These are phyloP conservation scores for Piper longum DNA, from an alignment of 164 flowering plant genomes.

Conservation along the genomic window DNA sequence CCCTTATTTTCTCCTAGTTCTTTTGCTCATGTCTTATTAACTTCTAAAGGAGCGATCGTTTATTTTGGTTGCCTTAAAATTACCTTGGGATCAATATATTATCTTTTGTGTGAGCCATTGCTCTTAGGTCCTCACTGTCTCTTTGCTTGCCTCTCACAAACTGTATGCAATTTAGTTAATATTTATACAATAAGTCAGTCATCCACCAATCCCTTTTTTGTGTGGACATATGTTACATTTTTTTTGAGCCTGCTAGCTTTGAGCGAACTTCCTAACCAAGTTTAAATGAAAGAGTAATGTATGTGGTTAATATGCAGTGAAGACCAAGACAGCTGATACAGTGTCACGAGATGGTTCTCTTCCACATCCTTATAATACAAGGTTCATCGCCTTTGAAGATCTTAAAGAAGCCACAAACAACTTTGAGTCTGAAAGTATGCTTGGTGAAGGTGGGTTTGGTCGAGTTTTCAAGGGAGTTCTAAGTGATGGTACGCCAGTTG, in stretches of 20 bases:
- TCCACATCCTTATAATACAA: slow-evolving; percentile 79
- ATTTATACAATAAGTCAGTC: too few species aligned
- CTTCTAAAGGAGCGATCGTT: too few species aligned
- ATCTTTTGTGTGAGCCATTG: too few species aligned
- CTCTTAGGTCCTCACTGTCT: too few species aligned
- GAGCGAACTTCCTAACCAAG: neutral
- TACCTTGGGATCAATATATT: too few species aligned
- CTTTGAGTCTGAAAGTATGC: slow-evolving; percentile 67
- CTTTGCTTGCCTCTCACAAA: too few species aligned
- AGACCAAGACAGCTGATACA: slow-evolving; percentile 33
- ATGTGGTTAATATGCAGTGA: slow-evolving; percentile 24
- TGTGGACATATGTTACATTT: too few species aligned
- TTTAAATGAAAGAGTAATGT: neutral
- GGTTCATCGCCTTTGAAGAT: slow-evolving; percentile 82
- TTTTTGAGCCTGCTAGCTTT: neutral
- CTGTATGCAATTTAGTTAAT: too few species aligned
- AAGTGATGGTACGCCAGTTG: slow-evolving; percentile 90
- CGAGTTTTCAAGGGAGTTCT: slow-evolving; percentile 84
- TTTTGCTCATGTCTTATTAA: too few species aligned
- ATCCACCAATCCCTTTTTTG: too few species aligned
- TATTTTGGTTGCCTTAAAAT: too few species aligned
- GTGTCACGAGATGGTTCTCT: slow-evolving; percentile 46
- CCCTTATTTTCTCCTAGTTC: too few species aligned
- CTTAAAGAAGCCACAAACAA: slow-evolving; percentile 88
- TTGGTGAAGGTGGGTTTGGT: slow-evolving; percentile 99